Percentiles rank a stretch among this genome's conserved stretches.
phyloP scores from a whole-genome alignment of 2,329 filamentous ascomycete genomes.

The Epichloe brachyelytri region DNA sequence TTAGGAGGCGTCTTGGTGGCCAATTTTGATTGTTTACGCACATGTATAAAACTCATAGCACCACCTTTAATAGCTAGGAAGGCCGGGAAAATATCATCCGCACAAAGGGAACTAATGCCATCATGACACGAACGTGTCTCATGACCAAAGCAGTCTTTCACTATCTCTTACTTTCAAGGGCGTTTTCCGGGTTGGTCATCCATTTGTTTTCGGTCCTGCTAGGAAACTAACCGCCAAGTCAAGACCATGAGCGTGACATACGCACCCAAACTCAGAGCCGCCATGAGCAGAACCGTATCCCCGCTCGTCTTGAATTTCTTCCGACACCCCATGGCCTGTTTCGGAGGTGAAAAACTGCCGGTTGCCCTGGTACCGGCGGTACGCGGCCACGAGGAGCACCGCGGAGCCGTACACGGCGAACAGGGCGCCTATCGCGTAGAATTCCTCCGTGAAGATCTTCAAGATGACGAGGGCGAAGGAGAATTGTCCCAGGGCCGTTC shows the following conservation, averaged over 20 bases:
- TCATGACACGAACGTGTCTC: neutral
- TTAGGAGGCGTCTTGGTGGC: neutral
- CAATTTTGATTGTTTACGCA: neutral
- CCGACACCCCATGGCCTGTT: conserved; percentile 21
- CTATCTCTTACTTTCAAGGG: no score
- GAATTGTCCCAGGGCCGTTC: conserved; percentile 88
- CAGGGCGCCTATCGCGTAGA: conserved; percentile 92
- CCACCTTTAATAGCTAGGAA: no score
- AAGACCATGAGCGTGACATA: conserved; percentile 45
- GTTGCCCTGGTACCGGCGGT: conserved; percentile 83
- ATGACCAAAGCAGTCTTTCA: neutral
- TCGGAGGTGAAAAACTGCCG: conserved; percentile 68
- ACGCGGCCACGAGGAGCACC: conserved; percentile 69
- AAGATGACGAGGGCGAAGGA: conserved; percentile 80
- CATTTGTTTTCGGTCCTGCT: neutral
- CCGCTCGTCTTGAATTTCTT: conserved; percentile 51
- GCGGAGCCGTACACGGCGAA: conserved; percentile 86
- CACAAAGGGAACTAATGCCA: neutral
- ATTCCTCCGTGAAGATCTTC: conserved; percentile 93
- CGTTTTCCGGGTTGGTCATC: no score
- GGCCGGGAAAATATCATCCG: neutral
- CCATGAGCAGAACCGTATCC: conserved; percentile 47
- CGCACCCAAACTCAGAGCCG: conserved; percentile 40
- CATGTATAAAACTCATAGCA: no score
- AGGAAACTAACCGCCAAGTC: conserved; percentile 32